Evolutionary conservation across 768 basidiomycete species (phyloP), one percentile per base, ranked within the genome.

Genomic region (Tephrocybe sp.): DNA sequence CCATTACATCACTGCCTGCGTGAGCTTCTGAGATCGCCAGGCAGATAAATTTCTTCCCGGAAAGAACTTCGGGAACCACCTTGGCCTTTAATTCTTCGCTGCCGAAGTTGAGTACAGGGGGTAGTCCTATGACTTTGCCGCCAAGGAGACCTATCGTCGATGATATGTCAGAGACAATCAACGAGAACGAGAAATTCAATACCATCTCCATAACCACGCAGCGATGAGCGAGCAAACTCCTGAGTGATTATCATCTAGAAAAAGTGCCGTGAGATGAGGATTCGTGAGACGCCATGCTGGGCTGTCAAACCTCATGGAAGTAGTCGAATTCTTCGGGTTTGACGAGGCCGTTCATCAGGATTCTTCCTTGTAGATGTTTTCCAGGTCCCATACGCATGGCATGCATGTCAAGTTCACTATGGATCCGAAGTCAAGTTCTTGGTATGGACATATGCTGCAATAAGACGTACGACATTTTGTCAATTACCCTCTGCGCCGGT

Each of bases 331-430:
- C 84, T 66, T 95, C 92, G 2, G 93, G 90, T 56, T 80, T 84
- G 39, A 97, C 86, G 6, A 86, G 64, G 1, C 92, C 95, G 47
- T 80, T 83, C 78, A 93, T 85, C n/a, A 99, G 73, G 10, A 70
- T 79, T 14, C 82, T 78, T 4, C 95, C 95, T 65, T 87, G 77
- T 10, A 98, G 79, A 61, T 98, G 94, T 66, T 93, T 93, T 18
- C 93, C 93, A 8, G 96, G 96, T 18, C 96, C 96, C 72, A 95
- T 70, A 25, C 93, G 83, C 95, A 98, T 97, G 12, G 92, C 88
- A 62, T 93, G 88, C 40, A 97, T 57, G 58, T 92, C 84, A 32
- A 83, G 32, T 26, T 78, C 83, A 20, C 85, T 87, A 43, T 9
- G 11, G 21, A 37, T n/a, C 7, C 8, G 30, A 8, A 57, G 20